Base-by-base conservation (phyloP, 2,329 filamentous ascomycete genomes). In the Beauveria scarabaeidicola region DNA sequence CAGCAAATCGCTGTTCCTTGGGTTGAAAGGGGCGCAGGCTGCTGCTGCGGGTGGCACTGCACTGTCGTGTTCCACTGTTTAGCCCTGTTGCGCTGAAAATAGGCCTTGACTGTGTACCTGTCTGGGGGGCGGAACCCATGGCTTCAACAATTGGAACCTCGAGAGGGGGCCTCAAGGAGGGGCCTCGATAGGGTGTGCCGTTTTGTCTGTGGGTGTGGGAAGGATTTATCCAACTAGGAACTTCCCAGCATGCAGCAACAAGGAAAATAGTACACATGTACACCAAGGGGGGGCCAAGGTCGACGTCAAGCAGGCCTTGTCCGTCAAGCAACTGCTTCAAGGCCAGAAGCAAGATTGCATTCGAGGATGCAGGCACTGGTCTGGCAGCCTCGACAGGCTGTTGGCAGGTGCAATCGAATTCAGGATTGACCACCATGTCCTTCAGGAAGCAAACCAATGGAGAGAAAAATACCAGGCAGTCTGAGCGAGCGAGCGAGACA, bases 61-160 rank as follows among this genome's bases (percentile, higher is more conserved):
- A 27, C 55, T 51, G 46, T 58, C 55, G 6, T n/a, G 47, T 58
- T 25, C 57, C 57, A 59, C 57, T 52, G 48, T 52, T 46, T 47
- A 59, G 57, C 57, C 57, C 57, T 59, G 57, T 40, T 52, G 48
- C 57, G 57, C 57, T 59, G 57, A 59, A 58, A 59, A 59, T 46
- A 59, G 56, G 56, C 40, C 40, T 50, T 47, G 47, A 47, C 23
- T 15, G 53, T 27, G 32, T 36, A 11, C 43, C 13, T 54, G 40
- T 41, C 40, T 41, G 17, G 38, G 38, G 53, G 43, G 53, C 53
- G 55, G 32, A 58, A 29, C 44, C 47, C 13, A 36, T 25, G 55
- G 55, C 32, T 57, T 27, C 32, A 36, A 13, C 32, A 36, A 6
- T 36, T 36, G 11, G 32, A 15, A 36, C 32, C 32, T 36, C 11